Base-by-base conservation (phyloP, 208 protist species). In the Willaertia magna region DNA sequence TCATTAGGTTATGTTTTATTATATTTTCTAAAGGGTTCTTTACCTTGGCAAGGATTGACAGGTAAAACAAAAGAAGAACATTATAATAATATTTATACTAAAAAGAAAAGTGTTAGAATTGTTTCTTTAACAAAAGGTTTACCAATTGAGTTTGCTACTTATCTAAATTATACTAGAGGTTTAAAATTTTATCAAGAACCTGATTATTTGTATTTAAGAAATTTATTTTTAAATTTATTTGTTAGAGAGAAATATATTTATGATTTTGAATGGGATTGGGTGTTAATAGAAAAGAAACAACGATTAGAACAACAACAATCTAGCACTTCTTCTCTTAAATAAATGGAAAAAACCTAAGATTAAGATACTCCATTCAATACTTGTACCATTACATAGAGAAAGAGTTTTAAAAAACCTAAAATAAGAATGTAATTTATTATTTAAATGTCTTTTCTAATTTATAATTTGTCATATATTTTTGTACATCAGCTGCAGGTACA, bases 1-100 rank as follows among this genome's bases (percentile, higher is more conserved):
- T 95, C 96, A 26, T 92, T 99, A 39, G 98, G 97, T 52, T 95
- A 95, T 67, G 95, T 99, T 44, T 90, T 99, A n/a, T 95, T 99
- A 89, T 99, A 99, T 91, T 99, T 99, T 87, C 88, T 98, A 44
- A 93, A 96, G 44, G 98, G 99, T 26, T 94, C 91, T 47, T 91
- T 99, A 67, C 98, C 98, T 52, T 99, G 98, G 98, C 97, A 99
- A 91, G 97, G 96, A 0, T 89, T 99, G 9, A 95, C 95, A 86
- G 95, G 96, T 1, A 90, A 93, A 75, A 99, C 95, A 12, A 99
- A 99, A 90, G 93, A 98, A 90, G 95, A 99, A 85, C 99, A 99
- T 88, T 99, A 99, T 89, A 96, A 98, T 75, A 96, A 95, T 83
- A 99, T 99, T 87, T 92, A 91, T 44, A 96, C 99, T 87, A 95